These are phyloP conservation scores for Lathyrus tuberosus DNA, from an alignment of 306 rosid species.

Conservation along the genomic window DNA sequence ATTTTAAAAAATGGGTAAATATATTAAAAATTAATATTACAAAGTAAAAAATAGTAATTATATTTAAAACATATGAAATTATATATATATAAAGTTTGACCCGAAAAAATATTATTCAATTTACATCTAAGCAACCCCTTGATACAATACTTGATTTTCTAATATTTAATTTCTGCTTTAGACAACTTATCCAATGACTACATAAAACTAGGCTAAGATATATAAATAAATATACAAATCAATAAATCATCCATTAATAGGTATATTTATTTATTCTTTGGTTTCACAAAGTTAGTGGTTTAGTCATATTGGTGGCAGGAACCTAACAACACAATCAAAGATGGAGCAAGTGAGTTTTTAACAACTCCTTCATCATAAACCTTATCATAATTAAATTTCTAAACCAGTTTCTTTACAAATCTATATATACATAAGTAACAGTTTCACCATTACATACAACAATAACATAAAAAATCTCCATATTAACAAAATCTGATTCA, in stretches of 20 bases:
- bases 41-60: too few species aligned
- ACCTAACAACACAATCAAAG: conserved; percentile 34
- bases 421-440: conserved; percentile 32
- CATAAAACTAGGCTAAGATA: conserved; percentile 12
- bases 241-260: not conserved
- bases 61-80: too few species aligned
- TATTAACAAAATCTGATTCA: not conserved
- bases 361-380: conserved; percentile 42
- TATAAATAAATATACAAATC: not conserved
- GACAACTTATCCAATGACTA: not conserved
- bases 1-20: too few species aligned
- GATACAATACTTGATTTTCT: not conserved
- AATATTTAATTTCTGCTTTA: not conserved
- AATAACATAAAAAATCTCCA: too few species aligned
- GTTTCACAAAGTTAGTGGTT: conserved; percentile 17
- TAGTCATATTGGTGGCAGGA: conserved; percentile 28
- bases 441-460: not conserved
- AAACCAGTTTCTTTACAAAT: conserved; percentile 11
- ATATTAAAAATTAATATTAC: too few species aligned
- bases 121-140: not conserved
- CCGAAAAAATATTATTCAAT: too few species aligned
- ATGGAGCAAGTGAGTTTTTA: conserved; percentile 52
- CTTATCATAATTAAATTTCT: conserved; percentile 30
- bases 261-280: not conserved
- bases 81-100: too few species aligned